Conservation (phyloP, 129 eudicot species). For the Flaveria sonorensis region DNA sequence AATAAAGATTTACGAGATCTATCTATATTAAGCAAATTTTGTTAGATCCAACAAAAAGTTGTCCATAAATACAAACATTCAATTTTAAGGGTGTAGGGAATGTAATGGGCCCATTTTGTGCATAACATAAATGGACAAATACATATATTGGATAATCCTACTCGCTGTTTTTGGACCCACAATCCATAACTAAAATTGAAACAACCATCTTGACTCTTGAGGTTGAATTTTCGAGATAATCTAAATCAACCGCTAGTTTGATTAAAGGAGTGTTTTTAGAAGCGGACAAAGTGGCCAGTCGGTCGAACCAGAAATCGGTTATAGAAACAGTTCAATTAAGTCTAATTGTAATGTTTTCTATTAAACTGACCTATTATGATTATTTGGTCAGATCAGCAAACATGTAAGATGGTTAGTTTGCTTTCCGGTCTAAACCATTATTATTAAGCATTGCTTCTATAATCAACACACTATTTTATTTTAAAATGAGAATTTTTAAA, state of each 20-base stretch:
- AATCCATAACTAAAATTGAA: not conserved
- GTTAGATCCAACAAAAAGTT: not conserved
- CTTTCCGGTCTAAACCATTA: too few relatives aligned
- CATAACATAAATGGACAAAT: not conserved
- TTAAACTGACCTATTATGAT: too few relatives aligned
- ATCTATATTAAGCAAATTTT: conserved; percentile 9
- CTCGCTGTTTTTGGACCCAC: not conserved
- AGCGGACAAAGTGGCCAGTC: too few relatives aligned
- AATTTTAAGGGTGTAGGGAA: not conserved
- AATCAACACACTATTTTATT: too few relatives aligned
- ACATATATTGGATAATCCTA: not conserved
- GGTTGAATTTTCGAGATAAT: not conserved
- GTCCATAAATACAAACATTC: not conserved
- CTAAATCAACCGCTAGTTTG: not conserved
- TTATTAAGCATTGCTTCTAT: too few relatives aligned
- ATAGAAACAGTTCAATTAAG: too few relatives aligned
- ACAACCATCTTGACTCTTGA: not conserved
- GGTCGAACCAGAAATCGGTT: too few relatives aligned
- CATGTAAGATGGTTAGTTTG: too few relatives aligned
- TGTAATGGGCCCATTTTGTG: not conserved
- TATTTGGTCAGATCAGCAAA: too few relatives aligned
- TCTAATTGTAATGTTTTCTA: too few relatives aligned
- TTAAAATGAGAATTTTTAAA: too few relatives aligned
- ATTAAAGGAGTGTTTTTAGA: not conserved
- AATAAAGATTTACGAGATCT: conserved; percentile 1